Evolutionary conservation across 345 rosid species (phyloP).

Genomic region (Cardiospermum halicacabum): DNA sequence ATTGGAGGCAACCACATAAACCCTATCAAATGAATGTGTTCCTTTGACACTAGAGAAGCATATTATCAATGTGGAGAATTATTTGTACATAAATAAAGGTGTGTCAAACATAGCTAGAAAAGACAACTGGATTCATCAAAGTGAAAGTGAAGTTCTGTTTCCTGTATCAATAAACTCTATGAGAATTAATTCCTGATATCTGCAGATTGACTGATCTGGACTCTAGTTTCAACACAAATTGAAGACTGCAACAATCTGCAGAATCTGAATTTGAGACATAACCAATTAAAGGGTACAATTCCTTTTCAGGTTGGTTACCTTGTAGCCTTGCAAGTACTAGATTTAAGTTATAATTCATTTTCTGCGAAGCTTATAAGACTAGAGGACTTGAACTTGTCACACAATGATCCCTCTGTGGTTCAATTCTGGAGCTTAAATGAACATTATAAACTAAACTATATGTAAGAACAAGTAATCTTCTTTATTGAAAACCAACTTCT

Average conservation of each 20-base stretch:
- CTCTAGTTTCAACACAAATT: slow-evolving; percentile 20
- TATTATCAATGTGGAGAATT: neutral
- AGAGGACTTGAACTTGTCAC: slow-evolving; percentile 30
- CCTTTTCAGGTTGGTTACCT: slow-evolving; percentile 30
- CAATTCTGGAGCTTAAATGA: slow-evolving; percentile 25
- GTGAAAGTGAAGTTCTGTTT: too few relatives aligned
- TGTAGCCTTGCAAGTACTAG: slow-evolving; percentile 26
- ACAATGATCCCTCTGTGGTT: slow-evolving; percentile 27
- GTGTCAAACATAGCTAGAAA: neutral
- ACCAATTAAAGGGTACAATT: slow-evolving; percentile 16
- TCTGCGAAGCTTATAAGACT: slow-evolving; percentile 25
- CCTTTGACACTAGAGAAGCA: neutral
- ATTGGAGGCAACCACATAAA: too few relatives aligned
- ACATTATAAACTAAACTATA: slow-evolving; percentile 30
- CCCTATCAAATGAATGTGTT: too few relatives aligned
- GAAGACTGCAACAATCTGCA: slow-evolving; percentile 18
- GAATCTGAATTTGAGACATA: slow-evolving; percentile 12
- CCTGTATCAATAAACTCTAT: too few relatives aligned
- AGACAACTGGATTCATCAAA: too few relatives aligned
- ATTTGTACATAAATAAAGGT: slow-evolving; percentile 7
- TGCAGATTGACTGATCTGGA: slow-evolving; percentile 11
- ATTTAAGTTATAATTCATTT: slow-evolving; percentile 35
- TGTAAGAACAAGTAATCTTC: slow-evolving; percentile 14
- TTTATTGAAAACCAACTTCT: too few relatives aligned
- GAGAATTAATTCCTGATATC: too few relatives aligned